Evolutionary conservation across 768 basidiomycete species (phyloP).

Genomic region (Lactifluus echinatus): DNA sequence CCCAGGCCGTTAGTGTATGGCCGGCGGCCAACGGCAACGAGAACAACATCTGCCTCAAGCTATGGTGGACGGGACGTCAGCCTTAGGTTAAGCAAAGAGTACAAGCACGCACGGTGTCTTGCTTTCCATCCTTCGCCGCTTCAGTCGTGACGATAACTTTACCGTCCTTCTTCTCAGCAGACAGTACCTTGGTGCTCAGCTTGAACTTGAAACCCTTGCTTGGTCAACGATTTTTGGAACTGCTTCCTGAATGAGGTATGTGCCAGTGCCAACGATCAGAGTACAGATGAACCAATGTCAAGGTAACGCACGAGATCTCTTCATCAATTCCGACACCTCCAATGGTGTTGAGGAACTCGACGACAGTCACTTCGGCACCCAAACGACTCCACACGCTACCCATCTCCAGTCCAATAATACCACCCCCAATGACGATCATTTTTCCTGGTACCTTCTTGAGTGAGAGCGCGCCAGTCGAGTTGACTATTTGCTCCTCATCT

Average conservation of each 20-base stretch:
- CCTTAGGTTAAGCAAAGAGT: too few relatives aligned
- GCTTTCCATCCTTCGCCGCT: slow-evolving; percentile 87
- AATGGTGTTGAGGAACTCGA: slow-evolving; percentile 88
- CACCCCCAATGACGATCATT: slow-evolving; percentile 96
- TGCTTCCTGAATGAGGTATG: slow-evolving; percentile 68
- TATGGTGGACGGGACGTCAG: too few relatives aligned
- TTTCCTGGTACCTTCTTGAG: slow-evolving; percentile 88
- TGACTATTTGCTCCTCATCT: slow-evolving; percentile 95
- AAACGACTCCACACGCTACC: slow-evolving; percentile 96
- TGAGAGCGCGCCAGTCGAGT: slow-evolving; percentile 86
- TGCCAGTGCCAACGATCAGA: neutral
- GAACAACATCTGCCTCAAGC: slow-evolving; percentile 91
- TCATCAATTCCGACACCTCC: slow-evolving; percentile 94
- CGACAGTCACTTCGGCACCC: slow-evolving; percentile 92
- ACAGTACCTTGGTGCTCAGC: slow-evolving; percentile 88
- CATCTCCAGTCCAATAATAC: slow-evolving; percentile 96
- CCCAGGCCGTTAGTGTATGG: slow-evolving; percentile 85
- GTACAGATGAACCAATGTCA: neutral
- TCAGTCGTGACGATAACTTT: slow-evolving; percentile 82
- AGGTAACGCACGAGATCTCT: slow-evolving; percentile 71
- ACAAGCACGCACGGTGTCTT: slow-evolving; percentile 57
- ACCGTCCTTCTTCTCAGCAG: slow-evolving; percentile 82
- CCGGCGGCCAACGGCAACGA: slow-evolving; percentile 94
- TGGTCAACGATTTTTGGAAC: slow-evolving; percentile 84
- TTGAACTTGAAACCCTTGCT: slow-evolving; percentile 98